These are phyloP conservation scores for Terfezia claveryi DNA, from an alignment of 495 filamentous ascomycete genomes.

Conservation along the genomic window DNA sequence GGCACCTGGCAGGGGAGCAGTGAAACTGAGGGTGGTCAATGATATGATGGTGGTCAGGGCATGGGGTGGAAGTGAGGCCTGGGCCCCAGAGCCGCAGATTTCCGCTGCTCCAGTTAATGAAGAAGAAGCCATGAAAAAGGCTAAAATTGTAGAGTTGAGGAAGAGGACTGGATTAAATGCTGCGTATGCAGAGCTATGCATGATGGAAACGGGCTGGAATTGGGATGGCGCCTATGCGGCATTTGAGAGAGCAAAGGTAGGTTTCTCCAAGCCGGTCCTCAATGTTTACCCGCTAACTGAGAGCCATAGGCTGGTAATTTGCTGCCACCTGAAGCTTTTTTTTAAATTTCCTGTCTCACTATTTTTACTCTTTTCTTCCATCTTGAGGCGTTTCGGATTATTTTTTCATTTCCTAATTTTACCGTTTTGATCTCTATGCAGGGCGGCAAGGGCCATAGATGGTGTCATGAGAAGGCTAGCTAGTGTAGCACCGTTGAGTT, in stretches of 20 bases:
- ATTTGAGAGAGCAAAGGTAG: constrained; percentile 37
- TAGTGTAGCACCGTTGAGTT: constrained; percentile 3
- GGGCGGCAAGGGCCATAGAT: not conserved
- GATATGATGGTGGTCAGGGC: constrained; percentile 54
- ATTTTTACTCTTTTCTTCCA: constrained; percentile 2
- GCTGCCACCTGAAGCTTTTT: not conserved
- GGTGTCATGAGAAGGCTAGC: constrained; percentile 10
- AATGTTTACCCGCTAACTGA: not conserved
- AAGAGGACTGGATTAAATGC: constrained; percentile 48
- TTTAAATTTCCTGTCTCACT: not conserved
- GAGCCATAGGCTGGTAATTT: not conserved
- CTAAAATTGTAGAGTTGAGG: constrained; percentile 42
- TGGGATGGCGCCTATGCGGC: constrained; percentile 41
- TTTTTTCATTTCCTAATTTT: not conserved
- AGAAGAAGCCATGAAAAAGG: constrained; percentile 33
- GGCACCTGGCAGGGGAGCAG: constrained; percentile 41
- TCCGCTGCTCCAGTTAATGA: constrained; percentile 11
- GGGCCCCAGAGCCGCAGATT: constrained; percentile 28
- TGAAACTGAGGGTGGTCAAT: constrained; percentile 51
- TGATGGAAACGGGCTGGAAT: constrained; percentile 51
- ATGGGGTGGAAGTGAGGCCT: constrained; percentile 39
- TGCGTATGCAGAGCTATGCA: constrained; percentile 47
- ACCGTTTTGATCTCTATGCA: not conserved
- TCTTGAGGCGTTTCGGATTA: not conserved
- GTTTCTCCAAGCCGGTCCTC: not conserved